phyloP scores from a whole-genome alignment of 305 asterid genomes.

The Withania somnifera region DNA sequence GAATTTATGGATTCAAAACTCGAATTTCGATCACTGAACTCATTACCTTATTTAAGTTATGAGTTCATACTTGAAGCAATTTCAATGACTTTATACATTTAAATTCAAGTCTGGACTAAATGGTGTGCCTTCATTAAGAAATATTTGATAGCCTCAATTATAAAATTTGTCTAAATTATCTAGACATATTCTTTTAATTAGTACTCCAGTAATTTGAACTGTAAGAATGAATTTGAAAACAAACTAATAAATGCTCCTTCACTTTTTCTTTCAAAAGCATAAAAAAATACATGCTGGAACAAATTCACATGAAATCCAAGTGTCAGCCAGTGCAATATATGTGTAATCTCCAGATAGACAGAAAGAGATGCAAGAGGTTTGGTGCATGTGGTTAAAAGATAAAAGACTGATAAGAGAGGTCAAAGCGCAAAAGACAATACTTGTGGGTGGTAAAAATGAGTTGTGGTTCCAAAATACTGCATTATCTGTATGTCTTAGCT shows the following conservation, averaged over 20 bases:
- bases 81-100: too few species aligned
- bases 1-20: not conserved
- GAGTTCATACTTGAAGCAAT: too few species aligned
- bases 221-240: not conserved
- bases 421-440: constrained; percentile 6
- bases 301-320: not conserved
- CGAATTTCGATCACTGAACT: not conserved
- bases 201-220: not conserved
- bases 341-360: not conserved
- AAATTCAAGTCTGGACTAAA: too few species aligned
- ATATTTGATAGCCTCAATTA: too few species aligned
- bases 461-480: constrained; percentile 3
- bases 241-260: not conserved
- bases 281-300: not conserved
- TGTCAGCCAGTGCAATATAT: not conserved
- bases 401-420: not conserved
- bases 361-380: not conserved
- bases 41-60: not conserved
- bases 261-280: not conserved
- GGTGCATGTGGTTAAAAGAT: not conserved
- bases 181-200: not conserved
- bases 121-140: too few species aligned
- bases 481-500: not conserved
- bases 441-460: not conserved
- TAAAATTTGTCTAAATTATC: too few species aligned